These are phyloP conservation scores for Ilex aquifolium DNA, from an alignment of 257 asterid genomes.

Conservation along the genomic window DNA sequence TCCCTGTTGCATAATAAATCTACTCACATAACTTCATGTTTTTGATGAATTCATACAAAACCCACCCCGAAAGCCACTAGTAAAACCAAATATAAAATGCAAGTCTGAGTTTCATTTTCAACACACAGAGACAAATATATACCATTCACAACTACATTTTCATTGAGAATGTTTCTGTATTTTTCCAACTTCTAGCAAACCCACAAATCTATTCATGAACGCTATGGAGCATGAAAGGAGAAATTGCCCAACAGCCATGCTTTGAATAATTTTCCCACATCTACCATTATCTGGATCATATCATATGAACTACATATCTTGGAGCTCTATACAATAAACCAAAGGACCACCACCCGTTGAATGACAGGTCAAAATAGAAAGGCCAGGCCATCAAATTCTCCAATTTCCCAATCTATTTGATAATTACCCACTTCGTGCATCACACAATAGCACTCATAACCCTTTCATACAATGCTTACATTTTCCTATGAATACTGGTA, in stretches of 20 bases:
- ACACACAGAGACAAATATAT: too few relatives aligned
- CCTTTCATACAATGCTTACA: neutral
- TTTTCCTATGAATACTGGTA: neutral
- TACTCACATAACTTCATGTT: neutral
- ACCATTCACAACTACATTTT: neutral
- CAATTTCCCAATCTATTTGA: too few relatives aligned
- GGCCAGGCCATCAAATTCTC: neutral
- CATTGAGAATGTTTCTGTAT: neutral
- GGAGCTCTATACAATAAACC: too few relatives aligned
- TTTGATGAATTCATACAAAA: neutral
- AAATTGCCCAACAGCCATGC: too few relatives aligned
- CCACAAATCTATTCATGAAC: neutral
- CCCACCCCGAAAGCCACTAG: neutral
- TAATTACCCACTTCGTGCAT: too few relatives aligned
- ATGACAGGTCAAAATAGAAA: too few relatives aligned
- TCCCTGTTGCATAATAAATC: conserved; percentile 33
- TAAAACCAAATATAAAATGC: neutral
- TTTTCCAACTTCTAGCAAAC: neutral
- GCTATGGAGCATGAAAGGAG: neutral
- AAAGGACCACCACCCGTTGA: neutral
- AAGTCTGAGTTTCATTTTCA: neutral
- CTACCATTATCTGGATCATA: neutral
- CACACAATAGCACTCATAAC: too few relatives aligned
- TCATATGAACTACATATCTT: neutral
- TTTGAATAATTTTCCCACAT: too few relatives aligned